These are phyloP conservation scores for Colletotrichum viniferum DNA, from an alignment of 2,329 filamentous ascomycete genomes.

Conservation along the genomic window DNA sequence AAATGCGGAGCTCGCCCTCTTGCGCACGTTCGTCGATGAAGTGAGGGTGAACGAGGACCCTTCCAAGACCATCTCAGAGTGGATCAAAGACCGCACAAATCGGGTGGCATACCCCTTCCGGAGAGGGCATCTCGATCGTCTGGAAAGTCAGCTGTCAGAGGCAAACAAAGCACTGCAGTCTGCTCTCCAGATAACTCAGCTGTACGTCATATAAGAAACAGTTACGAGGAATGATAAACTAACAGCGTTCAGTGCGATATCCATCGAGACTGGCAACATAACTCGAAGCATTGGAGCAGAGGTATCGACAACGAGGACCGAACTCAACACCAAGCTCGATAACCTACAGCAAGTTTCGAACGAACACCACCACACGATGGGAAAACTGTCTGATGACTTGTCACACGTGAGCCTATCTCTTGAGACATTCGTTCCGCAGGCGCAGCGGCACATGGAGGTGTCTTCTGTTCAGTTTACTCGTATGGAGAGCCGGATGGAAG, in stretches of 20 bases:
- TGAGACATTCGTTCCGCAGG: background rate
- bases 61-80: background rate
- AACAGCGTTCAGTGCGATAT: background rate
- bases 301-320: background rate
- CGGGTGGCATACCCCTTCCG: background rate
- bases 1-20: background rate
- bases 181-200: background rate
- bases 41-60: background rate
- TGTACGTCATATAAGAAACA: fast-evolving
- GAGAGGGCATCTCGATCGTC: background rate
- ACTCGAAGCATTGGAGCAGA: background rate
- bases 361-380: fast-evolving
- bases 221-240: background rate
- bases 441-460: too few relatives aligned
- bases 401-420: fast-evolving
- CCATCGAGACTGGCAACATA: fast-evolving
- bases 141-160: background rate
- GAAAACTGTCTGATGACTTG: background rate
- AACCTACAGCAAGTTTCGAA: fast-evolving
- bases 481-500: too few relatives aligned
- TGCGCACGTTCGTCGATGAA: background rate
- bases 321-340: background rate
- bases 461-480: too few relatives aligned
- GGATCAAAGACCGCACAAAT: background rate
- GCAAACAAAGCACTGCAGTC: background rate